phyloP scores from a whole-genome alignment of 1,284 basidiomycete species.

The Cutaneotrichosporon sp. region DNA sequence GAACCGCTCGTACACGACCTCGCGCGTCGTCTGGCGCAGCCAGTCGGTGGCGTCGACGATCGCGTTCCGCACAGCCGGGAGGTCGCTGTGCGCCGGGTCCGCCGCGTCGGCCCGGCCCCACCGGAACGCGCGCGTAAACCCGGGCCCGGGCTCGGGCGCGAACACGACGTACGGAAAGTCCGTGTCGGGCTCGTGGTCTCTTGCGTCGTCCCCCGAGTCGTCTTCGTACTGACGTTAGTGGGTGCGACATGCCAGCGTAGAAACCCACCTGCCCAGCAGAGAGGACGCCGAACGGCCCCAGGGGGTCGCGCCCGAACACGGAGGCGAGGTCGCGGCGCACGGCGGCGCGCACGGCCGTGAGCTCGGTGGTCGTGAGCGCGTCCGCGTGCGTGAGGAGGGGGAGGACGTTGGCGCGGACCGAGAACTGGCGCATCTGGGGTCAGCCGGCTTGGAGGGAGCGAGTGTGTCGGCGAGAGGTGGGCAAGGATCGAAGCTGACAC shows the following conservation, averaged over 20 bases:
- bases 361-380: constrained; percentile 36
- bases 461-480: too few species aligned
- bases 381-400: constrained; percentile 45
- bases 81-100: constrained; percentile 37
- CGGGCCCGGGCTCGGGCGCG: constrained; percentile 23
- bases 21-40: constrained; percentile 38
- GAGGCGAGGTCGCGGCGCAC: constrained; percentile 34
- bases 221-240: constrained; percentile 7
- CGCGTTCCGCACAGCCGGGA: constrained; percentile 32
- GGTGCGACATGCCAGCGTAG: not conserved
- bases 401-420: constrained; percentile 41
- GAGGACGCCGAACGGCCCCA: constrained; percentile 22
- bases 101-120: constrained; percentile 44
- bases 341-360: constrained; percentile 28
- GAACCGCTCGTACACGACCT: constrained; percentile 49
- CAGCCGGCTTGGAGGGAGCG: not conserved
- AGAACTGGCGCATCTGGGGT: constrained; percentile 40
- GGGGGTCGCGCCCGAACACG: constrained; percentile 24
- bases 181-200: constrained; percentile 9
- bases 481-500: too few species aligned
- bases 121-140: constrained; percentile 30
- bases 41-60: constrained; percentile 32
- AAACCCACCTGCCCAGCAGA: constrained; percentile 20
- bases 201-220: constrained; percentile 16
- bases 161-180: constrained; percentile 33